Evolutionary conservation across 768 basidiomycete species (phyloP), one percentile per base, ranked within the genome.

Genomic region (Kwoniella heveanensis): DNA sequence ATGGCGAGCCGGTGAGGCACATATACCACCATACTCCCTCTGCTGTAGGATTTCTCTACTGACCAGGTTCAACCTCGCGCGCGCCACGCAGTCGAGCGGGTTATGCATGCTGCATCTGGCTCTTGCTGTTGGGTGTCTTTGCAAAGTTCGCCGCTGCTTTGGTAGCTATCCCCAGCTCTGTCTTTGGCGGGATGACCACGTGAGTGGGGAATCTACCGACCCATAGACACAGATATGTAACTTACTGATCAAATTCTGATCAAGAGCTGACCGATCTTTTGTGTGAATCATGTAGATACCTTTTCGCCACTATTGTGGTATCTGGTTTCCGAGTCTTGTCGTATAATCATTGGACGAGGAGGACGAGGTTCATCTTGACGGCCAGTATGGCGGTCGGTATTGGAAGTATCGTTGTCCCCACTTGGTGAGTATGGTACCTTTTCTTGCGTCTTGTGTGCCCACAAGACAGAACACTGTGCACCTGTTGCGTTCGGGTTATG

Each of bases 101-200:
- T 5, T 53, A 53, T 29, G 51, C 51, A 25, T 53, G 51, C 26
- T 53, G 51, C 25, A 25, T 53, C 24, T 53, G 51, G 51, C 51
- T 53, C 10, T 8, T 53, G 3, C 27, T 53, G 21, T n/a, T 53
- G 17, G 51, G 51, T 25, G 26, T 90, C 50, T 82, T 92, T 2
- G 90, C 90, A 47, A 92, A 92, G 77, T 80, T 92, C 47, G 88
- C 90, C 2, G 90, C 90, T 0, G 85, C 91, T 47, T 90, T 93
- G 81, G 85, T 93, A 19, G 86, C 90, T 1, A 91, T 93, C 63
- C 91, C 91, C 1, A 87, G 88, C 71, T 83, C 90, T 0, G 90
- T 91, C 7, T 84, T 91, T 0, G 91, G 90, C 1, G 90, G 90
- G 2, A 90, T 92, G 2, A 93, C 90, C 12, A 91, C 90, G 2